phyloP scores from a whole-genome alignment of 495 filamentous ascomycete genomes.

The Chaetomium fimeti region DNA sequence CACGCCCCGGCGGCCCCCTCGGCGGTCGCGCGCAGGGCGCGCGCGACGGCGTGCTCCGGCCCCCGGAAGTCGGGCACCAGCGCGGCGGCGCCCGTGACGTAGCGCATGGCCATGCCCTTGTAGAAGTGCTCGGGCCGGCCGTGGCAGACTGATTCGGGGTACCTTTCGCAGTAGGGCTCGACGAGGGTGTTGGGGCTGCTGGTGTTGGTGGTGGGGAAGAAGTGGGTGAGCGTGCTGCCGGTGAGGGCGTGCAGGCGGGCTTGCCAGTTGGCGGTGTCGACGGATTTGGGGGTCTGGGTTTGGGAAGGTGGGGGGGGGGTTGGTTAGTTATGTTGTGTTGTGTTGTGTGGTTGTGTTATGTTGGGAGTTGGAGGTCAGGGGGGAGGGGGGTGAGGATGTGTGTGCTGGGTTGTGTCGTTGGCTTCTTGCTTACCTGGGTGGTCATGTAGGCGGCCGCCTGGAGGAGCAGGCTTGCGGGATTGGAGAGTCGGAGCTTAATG shows the following conservation, averaged over 20 bases:
- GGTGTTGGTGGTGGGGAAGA: slow-evolving; percentile 55
- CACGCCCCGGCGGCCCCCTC: slow-evolving; percentile 66
- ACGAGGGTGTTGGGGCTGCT: slow-evolving; percentile 62
- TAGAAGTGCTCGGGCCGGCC: slow-evolving; percentile 70
- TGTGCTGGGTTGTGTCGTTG: slow-evolving; percentile 49
- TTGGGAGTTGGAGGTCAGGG: background rate
- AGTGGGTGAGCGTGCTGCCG: slow-evolving; percentile 55
- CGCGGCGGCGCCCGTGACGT: slow-evolving; percentile 66
- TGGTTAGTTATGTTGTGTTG: too few relatives aligned
- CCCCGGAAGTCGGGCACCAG: slow-evolving; percentile 63
- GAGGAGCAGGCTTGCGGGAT: slow-evolving; percentile 68
- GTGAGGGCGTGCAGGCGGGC: slow-evolving; percentile 58
- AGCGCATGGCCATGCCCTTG: slow-evolving; percentile 75
- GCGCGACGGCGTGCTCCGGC: slow-evolving; percentile 50
- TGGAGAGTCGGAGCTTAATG: slow-evolving; percentile 63
- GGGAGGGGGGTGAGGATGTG: slow-evolving; percentile 25
- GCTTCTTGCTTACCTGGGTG: too few relatives aligned
- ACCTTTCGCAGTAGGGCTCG: slow-evolving; percentile 64
- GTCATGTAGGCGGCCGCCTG: slow-evolving; percentile 70
- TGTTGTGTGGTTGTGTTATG: background rate
- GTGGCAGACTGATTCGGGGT: slow-evolving; percentile 53
- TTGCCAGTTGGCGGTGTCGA: slow-evolving; percentile 48
- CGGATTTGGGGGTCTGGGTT: slow-evolving; percentile 34
- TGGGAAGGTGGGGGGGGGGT: too few relatives aligned
- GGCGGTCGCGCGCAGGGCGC: slow-evolving; percentile 59